Base-by-base conservation (phyloP, 805 yeast genomes). In the Ascoidea rubescens region DNA sequence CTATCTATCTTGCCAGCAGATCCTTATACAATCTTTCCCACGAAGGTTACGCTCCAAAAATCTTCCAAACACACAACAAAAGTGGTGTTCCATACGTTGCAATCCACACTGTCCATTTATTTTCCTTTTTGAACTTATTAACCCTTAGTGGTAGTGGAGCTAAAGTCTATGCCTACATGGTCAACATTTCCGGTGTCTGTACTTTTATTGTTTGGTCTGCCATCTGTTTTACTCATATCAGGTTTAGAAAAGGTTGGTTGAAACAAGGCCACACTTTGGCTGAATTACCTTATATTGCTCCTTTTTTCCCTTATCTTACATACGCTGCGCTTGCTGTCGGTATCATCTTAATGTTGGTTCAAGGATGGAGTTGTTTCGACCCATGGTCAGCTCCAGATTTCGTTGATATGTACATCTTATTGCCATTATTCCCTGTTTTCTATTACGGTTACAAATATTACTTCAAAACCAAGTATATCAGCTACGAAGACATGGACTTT, bases 61-160 rank as follows among this genome's bases (percentile, higher is more conserved):
- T 72, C 42, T 69, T 76, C 53, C 68, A 76, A 14, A 58, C 61
- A 51, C 64, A 65, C 16, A 75, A 73, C 57, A 60, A 77, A 28
- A 72, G 61, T 58, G 66, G 71, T 51, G 68, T 71, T 21, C 80
- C 80, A 16, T 74, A 73, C 55, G 74, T 75, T 17, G 75, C 78
- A 0, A 78, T 75, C 1, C 48, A 68, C 1, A 59, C 70, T 33
- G 78, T 84, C 30, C 77, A 80, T 75, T 59, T 72, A 4, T 66
- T 72, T 37, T 78, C 82, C 47, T 82, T 81, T 0, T 64, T 78
- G 48, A 77, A 82, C 60, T 80, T 80, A 58, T 84, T 79, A 1
- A 73, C 82, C 4, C 75, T 81, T 1, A 75, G 75, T 57, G 70
- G 75, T 53, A 77, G 77, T 28, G 73, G 78, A 0, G 80, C 79